Evolutionary conservation across 2,329 filamentous ascomycete species (phyloP), one percentile per base, ranked within the genome.

Genomic region (Bipolaris oryzae): DNA sequence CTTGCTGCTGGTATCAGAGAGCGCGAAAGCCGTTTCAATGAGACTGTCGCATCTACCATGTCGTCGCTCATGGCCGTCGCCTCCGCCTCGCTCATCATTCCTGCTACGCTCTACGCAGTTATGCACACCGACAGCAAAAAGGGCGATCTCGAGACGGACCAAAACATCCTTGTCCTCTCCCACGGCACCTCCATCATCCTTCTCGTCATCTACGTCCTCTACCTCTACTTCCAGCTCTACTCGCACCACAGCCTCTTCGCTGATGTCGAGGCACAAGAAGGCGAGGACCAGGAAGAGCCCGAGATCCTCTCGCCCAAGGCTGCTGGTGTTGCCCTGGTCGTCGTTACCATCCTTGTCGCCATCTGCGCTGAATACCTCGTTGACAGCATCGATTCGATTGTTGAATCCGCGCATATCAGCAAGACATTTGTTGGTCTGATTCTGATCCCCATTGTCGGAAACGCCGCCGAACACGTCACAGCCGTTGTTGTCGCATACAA

Each of bases 21-120:
- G 52, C 66, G 71, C 43, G 77, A 82, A 69, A 76, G 77, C 68
- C 68, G 51, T 33, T 95, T 94, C 77, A 89, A 91, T 61, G 82
- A 84, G 9, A 91, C 88, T 5, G 90, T 90, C 48, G 91, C 91
- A 35, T 90, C 90, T 64, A 93, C 91, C 38, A 92, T 86, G 84
- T 85, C 84, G 0, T 86, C 82, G 5, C 76, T 85, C 49, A 84
- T 85, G 81, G 82, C 82, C 21, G 82, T 85, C 58, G 79, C 82
- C 23, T 79, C 79, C 31, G 82, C 82, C 9, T 84, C 79, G 21
- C 74, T 83, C 31, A 82, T 83, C 73, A 82, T 83, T 57, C 81
- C 81, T 7, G 81, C 81, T 3, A 82, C 81, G 16, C 79, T 83
- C 35, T 83, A 82, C 66, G 79, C 80, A 11, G 77, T 78, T 11